Evolutionary conservation across 306 rosid genomes (phyloP), one percentile per base, ranked within the genome.

Genomic region (Quercus glauca): DNA sequence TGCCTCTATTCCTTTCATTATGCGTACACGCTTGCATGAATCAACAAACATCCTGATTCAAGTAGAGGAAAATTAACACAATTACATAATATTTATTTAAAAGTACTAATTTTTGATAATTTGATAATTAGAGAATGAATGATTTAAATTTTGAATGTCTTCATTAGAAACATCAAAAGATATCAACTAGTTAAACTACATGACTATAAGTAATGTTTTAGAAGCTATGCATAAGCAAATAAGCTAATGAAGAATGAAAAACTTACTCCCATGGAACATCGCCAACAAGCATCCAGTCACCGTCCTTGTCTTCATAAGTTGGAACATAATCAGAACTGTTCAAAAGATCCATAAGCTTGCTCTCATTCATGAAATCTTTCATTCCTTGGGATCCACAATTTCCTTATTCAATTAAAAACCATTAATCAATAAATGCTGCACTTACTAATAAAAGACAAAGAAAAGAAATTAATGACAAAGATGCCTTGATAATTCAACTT

Each of bases 201-300:
- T 0, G 3, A 41, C 45, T 41, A 41, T 41, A 41, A 41, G 45
- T 41, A 41, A 41, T 8, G 11, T 41, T 0, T 41, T 41, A 7
- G 11, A 41, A 41, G 3, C 0, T 41, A 41, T 41, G 45, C 11
- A 8, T 41, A 8, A 41, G 3, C 25, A 19, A 9, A 58, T 21
- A 59, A 59, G 17, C 65, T 21, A 59, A n/a, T 7, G 61, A 56
- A 18, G 37, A 43, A 61, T n/a, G n/a, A 45, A 58, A 15, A 8
- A 76, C 97, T 78, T 86, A 94, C 98, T 90, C 90, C 98, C 98
- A 94, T 1, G 97, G 98, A 74, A 94, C 98, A 87, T 94, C 98
- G 55, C 98, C 98, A 76, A 94, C 98, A 31, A 94, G 94, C 98
- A 94, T 94, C 98, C 97, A 94, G 73, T 94, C 98, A 35, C 97